phyloP scores from a whole-genome alignment of 2,329 filamentous ascomycete genomes.

The Pseudogymnoascus sp. region DNA sequence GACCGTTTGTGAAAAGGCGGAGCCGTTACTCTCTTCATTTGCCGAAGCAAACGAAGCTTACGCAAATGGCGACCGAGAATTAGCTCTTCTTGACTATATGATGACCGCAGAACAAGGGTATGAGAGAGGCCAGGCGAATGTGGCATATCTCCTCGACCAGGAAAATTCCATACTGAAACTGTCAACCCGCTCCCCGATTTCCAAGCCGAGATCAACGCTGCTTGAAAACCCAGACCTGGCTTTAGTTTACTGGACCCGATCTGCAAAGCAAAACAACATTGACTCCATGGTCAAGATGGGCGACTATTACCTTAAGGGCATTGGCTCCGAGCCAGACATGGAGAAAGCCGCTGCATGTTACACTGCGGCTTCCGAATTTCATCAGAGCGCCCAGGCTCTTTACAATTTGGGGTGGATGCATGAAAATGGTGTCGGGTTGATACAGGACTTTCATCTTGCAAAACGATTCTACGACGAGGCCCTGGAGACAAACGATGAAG shows the following conservation, averaged over 20 bases:
- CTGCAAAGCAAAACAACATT: slow-evolving; percentile 85
- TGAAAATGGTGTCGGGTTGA: slow-evolving; percentile 86
- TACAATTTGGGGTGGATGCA: slow-evolving; percentile 99
- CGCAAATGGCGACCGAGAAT: slow-evolving; percentile 54
- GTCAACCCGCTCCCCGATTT: slow-evolving; percentile 28
- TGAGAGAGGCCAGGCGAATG: slow-evolving; percentile 63
- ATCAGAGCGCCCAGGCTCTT: slow-evolving; percentile 87
- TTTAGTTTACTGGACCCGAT: slow-evolving; percentile 90
- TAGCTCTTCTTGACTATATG: slow-evolving; percentile 59
- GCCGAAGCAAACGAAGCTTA: slow-evolving; percentile 61
- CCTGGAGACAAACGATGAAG: slow-evolving; percentile 83
- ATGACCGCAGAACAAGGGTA: slow-evolving; percentile 71
- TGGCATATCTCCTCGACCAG: slow-evolving; percentile 64
- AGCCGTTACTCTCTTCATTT: slow-evolving; percentile 53
- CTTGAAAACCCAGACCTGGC: slow-evolving; percentile 47
- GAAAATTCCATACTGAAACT: slow-evolving; percentile 47
- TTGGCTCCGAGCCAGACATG: slow-evolving; percentile 63
- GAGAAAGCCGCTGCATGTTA: slow-evolving; percentile 93
- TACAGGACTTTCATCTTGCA: slow-evolving; percentile 93
- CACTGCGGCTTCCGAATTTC: slow-evolving; percentile 80
- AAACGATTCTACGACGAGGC: slow-evolving; percentile 95
- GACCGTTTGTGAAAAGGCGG: slow-evolving; percentile 50
- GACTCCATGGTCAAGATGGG: slow-evolving; percentile 97
- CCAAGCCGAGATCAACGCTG: slow-evolving; percentile 33
- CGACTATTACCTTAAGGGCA: slow-evolving; percentile 85